Conservation (phyloP, 179 eudicot species). For the Silene vulgaris region DNA sequence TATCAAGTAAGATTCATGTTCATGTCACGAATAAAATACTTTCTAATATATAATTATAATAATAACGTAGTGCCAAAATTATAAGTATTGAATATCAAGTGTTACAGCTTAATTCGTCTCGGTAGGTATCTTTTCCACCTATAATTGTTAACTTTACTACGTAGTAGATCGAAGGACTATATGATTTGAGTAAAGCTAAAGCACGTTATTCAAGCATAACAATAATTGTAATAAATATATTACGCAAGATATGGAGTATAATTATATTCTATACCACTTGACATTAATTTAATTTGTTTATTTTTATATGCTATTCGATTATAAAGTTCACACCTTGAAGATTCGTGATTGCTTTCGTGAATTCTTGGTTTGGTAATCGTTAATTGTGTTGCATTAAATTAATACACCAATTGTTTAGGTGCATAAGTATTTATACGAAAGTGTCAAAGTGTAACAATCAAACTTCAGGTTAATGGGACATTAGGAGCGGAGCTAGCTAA, state of each 20-base stretch:
- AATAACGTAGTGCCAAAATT: no score
- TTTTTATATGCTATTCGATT: neutral
- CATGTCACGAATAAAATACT: no score
- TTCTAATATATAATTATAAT: no score
- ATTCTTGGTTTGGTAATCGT: no score
- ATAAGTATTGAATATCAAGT: no score
- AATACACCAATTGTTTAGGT: neutral
- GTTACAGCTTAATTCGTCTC: no score
- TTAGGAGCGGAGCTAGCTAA: no score
- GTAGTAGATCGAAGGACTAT: neutral
- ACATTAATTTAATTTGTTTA: neutral
- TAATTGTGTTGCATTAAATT: no score
- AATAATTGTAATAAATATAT: neutral
- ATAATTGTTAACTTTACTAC: neutral
- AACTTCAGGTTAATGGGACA: no score
- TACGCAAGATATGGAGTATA: neutral
- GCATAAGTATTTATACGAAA: neutral
- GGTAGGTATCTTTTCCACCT: no score
- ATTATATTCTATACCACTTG: neutral
- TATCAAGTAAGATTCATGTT: no score
- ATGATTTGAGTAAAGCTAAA: neutral
- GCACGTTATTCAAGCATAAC: conserved; percentile 14
- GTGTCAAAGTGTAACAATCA: no score
- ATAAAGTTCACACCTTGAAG: conserved; percentile 2
- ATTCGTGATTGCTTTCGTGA: neutral